Evolutionary conservation across 768 basidiomycete genomes (phyloP), one percentile per base, ranked within the genome.

Genomic region (Mycena indigotica): DNA sequence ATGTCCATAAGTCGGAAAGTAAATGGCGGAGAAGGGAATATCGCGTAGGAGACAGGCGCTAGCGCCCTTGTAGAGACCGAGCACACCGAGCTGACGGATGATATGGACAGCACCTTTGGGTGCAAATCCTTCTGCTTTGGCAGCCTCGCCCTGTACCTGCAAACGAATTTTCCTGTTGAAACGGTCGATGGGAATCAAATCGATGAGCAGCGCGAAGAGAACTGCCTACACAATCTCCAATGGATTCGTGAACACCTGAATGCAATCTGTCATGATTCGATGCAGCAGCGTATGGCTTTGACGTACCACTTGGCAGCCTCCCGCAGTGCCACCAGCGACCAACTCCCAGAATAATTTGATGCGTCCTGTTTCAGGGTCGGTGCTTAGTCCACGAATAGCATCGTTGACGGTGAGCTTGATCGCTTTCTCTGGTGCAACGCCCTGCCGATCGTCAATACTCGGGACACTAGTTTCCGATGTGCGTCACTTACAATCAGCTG

Each of bases 401-500:
- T 97, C 96, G 75, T 98, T 98, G 48, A 99, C 89, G 2, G 97
- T 97, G 59, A 99, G 75, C 72, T 99, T 99, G 74, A 99, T 97
- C 12, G 97, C 97, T 77, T 97, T 97, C 73, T 97, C 94, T 12
- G 94, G 94, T 29, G 94, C 94, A 49, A 97, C 93, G 58, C 94
- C 94, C 93, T 95, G 61, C 46, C 29, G 15, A 32, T 23, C 40
- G 28, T 44, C 57, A 35, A 35, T 32, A 35, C 35, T 3, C 26
- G 49, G 28, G 0, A 38, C 28, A 40, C 32, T 12, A 13, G 28
- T 28, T 26, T 23, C 35, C 19, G 15, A 44, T 21, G 21, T 38
- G 10, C 35, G 24, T 15, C 16, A 26, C 72, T 65, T 67, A 93
- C 96, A 64, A 98, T 81, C 45, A 99, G 81, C 67, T 99, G 97